Conservation (phyloP, 441 rosid genomes). For the Hypseocharis bilobata region DNA sequence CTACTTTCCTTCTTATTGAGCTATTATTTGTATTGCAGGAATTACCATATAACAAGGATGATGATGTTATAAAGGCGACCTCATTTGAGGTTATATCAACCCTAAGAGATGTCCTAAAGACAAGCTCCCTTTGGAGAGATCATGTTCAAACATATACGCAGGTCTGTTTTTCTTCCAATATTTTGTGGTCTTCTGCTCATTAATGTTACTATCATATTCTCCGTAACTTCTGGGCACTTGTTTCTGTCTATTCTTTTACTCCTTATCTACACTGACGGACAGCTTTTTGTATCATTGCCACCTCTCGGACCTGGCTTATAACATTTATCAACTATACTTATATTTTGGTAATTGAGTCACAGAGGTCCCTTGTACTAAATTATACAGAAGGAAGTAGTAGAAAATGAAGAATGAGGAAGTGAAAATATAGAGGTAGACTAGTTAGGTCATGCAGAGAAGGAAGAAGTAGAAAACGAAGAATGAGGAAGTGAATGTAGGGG, state of each 20-base stretch:
- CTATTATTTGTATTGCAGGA: conserved; percentile 46
- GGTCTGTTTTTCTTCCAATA: conserved; percentile 31
- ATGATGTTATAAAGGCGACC: conserved; percentile 93
- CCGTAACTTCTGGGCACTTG: neutral
- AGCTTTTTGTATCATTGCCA: neutral
- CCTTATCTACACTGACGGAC: too few species aligned
- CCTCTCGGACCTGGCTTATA: neutral
- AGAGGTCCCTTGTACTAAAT: neutral
- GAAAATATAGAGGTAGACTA: too few species aligned
- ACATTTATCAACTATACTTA: neutral
- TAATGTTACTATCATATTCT: neutral
- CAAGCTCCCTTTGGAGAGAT: conserved; percentile 93
- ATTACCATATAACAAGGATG: conserved; percentile 83
- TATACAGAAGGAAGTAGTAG: too few species aligned
- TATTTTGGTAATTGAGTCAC: neutral
- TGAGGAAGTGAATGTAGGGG: too few species aligned
- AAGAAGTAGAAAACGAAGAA: too few species aligned
- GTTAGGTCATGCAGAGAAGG: too few species aligned
- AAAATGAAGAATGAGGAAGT: too few species aligned
- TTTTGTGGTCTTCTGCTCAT: neutral
- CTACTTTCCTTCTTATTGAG: conserved; percentile 3
- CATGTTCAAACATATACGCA: conserved; percentile 90
- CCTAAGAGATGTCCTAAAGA: conserved; percentile 81
- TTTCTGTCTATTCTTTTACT: too few species aligned
- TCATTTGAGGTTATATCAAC: conserved; percentile 94